Evolutionary conservation across 169 alveolate species (phyloP).

Genomic region (Neospora caninum): DNA sequence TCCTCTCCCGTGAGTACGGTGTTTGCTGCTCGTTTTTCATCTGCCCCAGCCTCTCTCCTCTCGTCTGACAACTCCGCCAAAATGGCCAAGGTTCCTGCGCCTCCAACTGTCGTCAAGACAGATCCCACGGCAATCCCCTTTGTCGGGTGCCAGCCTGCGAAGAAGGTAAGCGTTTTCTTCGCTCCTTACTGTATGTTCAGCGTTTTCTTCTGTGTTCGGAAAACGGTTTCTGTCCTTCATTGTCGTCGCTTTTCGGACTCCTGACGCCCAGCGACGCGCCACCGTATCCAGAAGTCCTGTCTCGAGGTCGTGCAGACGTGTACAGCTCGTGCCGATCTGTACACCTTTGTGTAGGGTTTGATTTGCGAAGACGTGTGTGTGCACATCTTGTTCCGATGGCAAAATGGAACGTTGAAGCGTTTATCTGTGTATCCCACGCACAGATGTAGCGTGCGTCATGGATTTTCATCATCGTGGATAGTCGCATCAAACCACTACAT

Average conservation of each 20-base stretch:
- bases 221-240: background rate
- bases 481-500: too few relatives aligned
- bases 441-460: too few relatives aligned
- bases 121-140: constrained; percentile 62
- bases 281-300: too few relatives aligned
- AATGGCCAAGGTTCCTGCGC: constrained; percentile 42
- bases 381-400: too few relatives aligned
- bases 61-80: background rate
- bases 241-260: background rate
- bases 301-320: too few relatives aligned
- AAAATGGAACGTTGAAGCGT: too few relatives aligned
- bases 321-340: too few relatives aligned
- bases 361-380: too few relatives aligned
- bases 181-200: background rate
- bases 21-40: background rate
- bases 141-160: constrained; percentile 29
- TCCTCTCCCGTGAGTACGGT: background rate
- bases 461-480: too few relatives aligned
- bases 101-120: constrained; percentile 49
- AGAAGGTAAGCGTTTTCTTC: constrained; percentile 14
- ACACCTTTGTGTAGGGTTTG: too few relatives aligned
- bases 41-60: background rate
- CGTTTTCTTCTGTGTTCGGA: background rate
- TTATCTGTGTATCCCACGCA: too few relatives aligned
- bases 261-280: too few relatives aligned